Conservation (phyloP, 2,329 filamentous ascomycete species). For the Hirsutella minnesotensis region DNA sequence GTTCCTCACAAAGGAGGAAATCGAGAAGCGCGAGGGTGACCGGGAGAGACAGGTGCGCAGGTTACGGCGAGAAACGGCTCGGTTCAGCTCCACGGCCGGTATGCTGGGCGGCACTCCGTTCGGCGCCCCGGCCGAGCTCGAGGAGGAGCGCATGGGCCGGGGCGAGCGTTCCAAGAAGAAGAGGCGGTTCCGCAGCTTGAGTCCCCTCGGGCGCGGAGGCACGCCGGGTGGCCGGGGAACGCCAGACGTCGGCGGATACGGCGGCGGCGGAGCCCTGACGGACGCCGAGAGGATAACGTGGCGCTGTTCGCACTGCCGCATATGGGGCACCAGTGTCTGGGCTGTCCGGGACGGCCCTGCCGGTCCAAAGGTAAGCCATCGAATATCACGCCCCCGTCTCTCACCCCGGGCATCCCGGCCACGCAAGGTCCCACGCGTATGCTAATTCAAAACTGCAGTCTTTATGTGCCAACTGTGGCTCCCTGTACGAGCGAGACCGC, state of each 20-base stretch:
- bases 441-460: too few relatives aligned
- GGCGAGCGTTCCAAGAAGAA: constrained; percentile 95
- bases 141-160: constrained; percentile 78
- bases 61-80: constrained; percentile 77
- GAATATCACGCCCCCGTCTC: too few relatives aligned
- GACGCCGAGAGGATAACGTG: constrained; percentile 73
- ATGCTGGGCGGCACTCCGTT: constrained; percentile 66
- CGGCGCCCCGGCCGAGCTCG: constrained; percentile 36
- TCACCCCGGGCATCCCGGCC: too few relatives aligned
- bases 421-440: too few relatives aligned
- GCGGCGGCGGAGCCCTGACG: constrained; percentile 55
- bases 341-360: constrained; percentile 83
- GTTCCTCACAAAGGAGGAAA: constrained; percentile 82
- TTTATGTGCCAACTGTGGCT: constrained; percentile 87
- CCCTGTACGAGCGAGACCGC: constrained; percentile 78
- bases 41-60: constrained; percentile 82
- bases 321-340: constrained; percentile 89
- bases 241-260: constrained; percentile 66
- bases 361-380: constrained; percentile 69
- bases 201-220: constrained; percentile 54
- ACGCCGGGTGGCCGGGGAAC: constrained; percentile 66
- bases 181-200: constrained; percentile 78
- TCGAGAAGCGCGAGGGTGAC: constrained; percentile 92
- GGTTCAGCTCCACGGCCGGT: constrained; percentile 77
- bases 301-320: constrained; percentile 78